Percentiles rank a stretch among this genome's conserved stretches.
phyloP scores from a whole-genome alignment of 2,329 filamentous ascomycete species.

The Hypoxylon sp. region DNA sequence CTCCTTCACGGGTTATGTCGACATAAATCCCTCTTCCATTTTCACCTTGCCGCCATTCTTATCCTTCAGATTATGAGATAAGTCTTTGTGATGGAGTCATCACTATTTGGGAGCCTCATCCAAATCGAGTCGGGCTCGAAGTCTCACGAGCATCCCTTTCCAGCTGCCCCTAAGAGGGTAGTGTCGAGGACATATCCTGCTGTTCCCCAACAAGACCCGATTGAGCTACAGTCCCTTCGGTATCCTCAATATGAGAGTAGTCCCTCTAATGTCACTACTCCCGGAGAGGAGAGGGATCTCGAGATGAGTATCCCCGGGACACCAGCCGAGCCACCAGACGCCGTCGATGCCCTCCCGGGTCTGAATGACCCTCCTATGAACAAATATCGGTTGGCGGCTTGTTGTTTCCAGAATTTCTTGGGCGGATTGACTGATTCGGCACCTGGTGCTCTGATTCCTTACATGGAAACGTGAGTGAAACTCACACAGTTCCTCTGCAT shows the following conservation, averaged over 20 bases:
- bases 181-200: slow-evolving; percentile 58
- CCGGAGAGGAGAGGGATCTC: slow-evolving; percentile 46
- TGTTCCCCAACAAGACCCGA: slow-evolving; percentile 51
- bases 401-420: slow-evolving; percentile 74
- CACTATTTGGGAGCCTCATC: slow-evolving; percentile 46
- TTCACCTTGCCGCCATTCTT: not conserved
- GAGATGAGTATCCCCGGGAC: slow-evolving; percentile 45
- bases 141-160: slow-evolving; percentile 42
- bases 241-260: slow-evolving; percentile 20
- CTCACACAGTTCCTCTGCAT: not conserved
- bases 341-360: slow-evolving; percentile 49
- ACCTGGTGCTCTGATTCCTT: slow-evolving; percentile 83
- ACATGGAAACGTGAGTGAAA: slow-evolving; percentile 73
- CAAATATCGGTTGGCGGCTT: slow-evolving; percentile 74
- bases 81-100: slow-evolving; percentile 26
- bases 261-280: slow-evolving; percentile 37
- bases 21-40: not conserved
- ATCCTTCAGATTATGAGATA: slow-evolving; percentile 25
- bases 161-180: slow-evolving; percentile 53
- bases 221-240: slow-evolving; percentile 41
- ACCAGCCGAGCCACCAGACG: slow-evolving; percentile 41
- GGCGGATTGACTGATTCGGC: slow-evolving; percentile 82
- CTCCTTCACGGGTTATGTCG: not conserved
- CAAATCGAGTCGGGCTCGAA: slow-evolving; percentile 48
- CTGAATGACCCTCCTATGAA: slow-evolving; percentile 75